Base-by-base conservation (phyloP, 2,329 filamentous ascomycete genomes). In the Emmonsiellopsis sp. region DNA sequence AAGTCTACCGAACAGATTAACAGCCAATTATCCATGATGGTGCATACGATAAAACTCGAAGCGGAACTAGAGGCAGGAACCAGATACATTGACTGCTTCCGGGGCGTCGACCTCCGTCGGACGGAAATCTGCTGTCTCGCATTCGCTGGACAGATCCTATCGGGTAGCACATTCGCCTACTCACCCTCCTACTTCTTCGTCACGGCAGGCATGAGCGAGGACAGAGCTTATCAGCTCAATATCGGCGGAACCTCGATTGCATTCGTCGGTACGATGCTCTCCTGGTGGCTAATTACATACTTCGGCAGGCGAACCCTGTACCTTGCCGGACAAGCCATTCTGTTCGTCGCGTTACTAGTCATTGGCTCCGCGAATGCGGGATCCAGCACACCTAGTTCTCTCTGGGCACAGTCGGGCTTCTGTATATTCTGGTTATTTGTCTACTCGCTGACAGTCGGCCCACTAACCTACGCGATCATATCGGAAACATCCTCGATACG, bases 231-330 rank as follows among this genome's bases (percentile, higher is more conserved):
- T 60, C 64, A 64, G 11, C 57, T 75, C 17, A 62, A 63, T 4
- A 72, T 86, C 51, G 83, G 82, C 42, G 78, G 84, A 64, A 84
- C 84, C 56, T 80, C 75, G 47, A 83, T 87, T 63, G 77, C 75
- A 9, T 74, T 78, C 54, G 63, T 78, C 5, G 78, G 77, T 3
- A 80, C 77, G 0, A 67, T 74, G 1, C 66, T 70, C 0, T 79
- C 77, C 2, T 81, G 78, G 77, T 68, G 69, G 43, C 56, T 73
- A 8, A 70, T 74, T 64, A 58, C 56, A 10, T 53, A 54, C 3
- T 59, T 71, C 31, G 71, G 72, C 8, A 67, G 73, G 5, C 68
- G 73, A 3, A 65, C 62, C 1, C 59, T 74, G 1, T 75, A 74
- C 51, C 45, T 74, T 4, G 62, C 48, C 5, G 66, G 67, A 0